Conservation (phyloP, 352 stramenopile genomes). For the Pythium myriotylum region DNA sequence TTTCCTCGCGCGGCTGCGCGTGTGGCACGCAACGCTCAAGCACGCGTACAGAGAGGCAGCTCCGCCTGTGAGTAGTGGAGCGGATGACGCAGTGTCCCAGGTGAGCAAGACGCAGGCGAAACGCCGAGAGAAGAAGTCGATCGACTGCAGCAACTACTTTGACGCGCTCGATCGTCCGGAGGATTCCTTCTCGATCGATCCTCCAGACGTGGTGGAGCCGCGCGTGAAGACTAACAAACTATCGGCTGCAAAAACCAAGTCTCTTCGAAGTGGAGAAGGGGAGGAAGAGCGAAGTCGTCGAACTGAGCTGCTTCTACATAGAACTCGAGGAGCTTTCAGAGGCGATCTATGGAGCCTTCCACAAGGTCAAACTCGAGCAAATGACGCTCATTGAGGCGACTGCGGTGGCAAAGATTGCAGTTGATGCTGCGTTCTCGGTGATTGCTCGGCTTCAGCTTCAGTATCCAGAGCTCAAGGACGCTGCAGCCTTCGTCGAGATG, state of each 20-base stretch:
- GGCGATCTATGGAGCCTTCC: conserved; percentile 25
- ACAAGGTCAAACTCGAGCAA: conserved; percentile 36
- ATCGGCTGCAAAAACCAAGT: neutral
- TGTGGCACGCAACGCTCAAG: conserved; percentile 4
- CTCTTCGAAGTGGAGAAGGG: neutral
- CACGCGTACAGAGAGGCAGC: neutral
- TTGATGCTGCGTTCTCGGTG: conserved; percentile 21
- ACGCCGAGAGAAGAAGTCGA: neutral
- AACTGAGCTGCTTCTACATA: conserved; percentile 32
- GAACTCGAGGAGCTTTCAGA: conserved; percentile 25
- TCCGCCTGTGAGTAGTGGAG: neutral
- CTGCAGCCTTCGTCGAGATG: conserved; percentile 15
- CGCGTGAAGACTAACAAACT: neutral
- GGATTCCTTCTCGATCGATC: too few relatives aligned
- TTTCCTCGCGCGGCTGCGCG: neutral
- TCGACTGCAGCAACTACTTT: conserved; percentile 12
- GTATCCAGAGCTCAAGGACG: conserved; percentile 18
- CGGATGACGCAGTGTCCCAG: too few relatives aligned
- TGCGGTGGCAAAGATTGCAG: conserved; percentile 33
- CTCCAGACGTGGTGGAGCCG: too few relatives aligned
- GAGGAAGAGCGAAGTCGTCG: conserved; percentile 25
- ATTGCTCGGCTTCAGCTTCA: conserved; percentile 29
- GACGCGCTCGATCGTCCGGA: conserved; percentile 2
- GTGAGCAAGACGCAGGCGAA: too few relatives aligned
- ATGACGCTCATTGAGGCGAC: conserved; percentile 39